phyloP scores from a whole-genome alignment of 139 green algal species.

The Coccomyxa sp. region DNA sequence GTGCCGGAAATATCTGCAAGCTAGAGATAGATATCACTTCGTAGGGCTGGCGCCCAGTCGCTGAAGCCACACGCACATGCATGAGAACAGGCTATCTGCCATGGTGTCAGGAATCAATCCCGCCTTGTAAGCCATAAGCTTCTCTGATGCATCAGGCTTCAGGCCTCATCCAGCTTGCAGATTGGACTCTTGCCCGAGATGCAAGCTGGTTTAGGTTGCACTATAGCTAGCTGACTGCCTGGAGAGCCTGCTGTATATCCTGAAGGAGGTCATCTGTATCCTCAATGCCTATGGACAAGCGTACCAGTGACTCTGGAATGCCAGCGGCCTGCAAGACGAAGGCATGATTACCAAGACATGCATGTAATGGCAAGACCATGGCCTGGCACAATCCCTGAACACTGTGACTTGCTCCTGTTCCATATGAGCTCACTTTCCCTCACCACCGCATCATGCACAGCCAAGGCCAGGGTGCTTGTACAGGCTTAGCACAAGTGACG shows the following conservation, averaged over 20 bases:
- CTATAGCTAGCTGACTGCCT: not conserved
- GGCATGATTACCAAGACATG: not conserved
- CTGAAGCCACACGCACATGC: no score
- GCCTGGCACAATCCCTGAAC: not conserved
- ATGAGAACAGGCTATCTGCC: no score
- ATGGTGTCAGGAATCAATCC: no score
- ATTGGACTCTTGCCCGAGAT: no score
- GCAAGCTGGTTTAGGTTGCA: no score
- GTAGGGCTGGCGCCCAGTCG: no score
- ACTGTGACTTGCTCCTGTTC: no score
- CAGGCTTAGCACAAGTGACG: not conserved
- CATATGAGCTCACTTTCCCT: not conserved
- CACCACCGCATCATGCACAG: not conserved
- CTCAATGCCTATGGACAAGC: slow-evolving; percentile 67
- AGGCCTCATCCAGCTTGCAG: no score
- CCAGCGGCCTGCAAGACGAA: slow-evolving; percentile 32
- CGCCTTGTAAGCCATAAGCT: no score
- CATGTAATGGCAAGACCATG: not conserved
- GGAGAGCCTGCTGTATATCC: slow-evolving; percentile 57
- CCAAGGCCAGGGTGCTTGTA: not conserved
- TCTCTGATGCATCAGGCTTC: no score
- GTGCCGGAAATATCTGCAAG: no score
- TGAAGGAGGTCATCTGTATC: slow-evolving; percentile 54
- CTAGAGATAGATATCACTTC: no score
- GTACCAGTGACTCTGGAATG: slow-evolving; percentile 69